Percentiles rank a stretch among this genome's conserved stretches.
Conservation (phyloP, 2,329 filamentous ascomycete genomes). For the Penicillium sp. region DNA sequence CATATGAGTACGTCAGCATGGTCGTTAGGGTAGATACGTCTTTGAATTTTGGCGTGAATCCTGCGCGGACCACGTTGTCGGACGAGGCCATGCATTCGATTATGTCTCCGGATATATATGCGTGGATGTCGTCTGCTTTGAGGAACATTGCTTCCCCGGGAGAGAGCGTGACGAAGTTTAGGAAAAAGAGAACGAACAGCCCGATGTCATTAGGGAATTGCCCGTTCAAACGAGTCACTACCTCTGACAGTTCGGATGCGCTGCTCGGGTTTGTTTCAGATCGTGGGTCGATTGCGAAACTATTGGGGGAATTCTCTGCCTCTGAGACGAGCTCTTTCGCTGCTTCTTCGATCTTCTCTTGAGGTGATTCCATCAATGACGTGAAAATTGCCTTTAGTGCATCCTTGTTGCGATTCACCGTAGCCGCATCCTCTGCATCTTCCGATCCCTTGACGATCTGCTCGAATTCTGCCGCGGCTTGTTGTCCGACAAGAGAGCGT, state of each 20-base stretch:
- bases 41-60: slow-evolving; percentile 98
- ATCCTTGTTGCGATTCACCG: slow-evolving; percentile 66
- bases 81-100: slow-evolving; percentile 98
- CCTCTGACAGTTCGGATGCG: slow-evolving; percentile 64
- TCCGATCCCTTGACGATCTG: slow-evolving; percentile 55
- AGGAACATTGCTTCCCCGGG: slow-evolving; percentile 95
- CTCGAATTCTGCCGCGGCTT: slow-evolving; percentile 52
- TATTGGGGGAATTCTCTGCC: slow-evolving; percentile 62
- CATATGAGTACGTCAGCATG: slow-evolving; percentile 94
- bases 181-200: slow-evolving; percentile 92
- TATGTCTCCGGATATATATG: slow-evolving; percentile 74
- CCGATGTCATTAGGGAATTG: slow-evolving; percentile 90
- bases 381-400: slow-evolving; percentile 72
- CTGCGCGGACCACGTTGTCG: slow-evolving; percentile 97
- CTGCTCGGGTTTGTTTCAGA: slow-evolving; percentile 33
- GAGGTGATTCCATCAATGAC: slow-evolving; percentile 72
- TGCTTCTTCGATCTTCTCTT: slow-evolving; percentile 61
- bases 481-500: slow-evolving; percentile 59
- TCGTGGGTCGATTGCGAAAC: slow-evolving; percentile 61
- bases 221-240: slow-evolving; percentile 71
- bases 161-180: slow-evolving; percentile 86
- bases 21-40: slow-evolving; percentile 82
- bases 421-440: slow-evolving; percentile 42
- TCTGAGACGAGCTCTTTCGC: slow-evolving; percentile 66
- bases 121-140: slow-evolving; percentile 94